phyloP scores from a whole-genome alignment of 768 basidiomycete species.

The Cystofilobasidium ferigula region DNA sequence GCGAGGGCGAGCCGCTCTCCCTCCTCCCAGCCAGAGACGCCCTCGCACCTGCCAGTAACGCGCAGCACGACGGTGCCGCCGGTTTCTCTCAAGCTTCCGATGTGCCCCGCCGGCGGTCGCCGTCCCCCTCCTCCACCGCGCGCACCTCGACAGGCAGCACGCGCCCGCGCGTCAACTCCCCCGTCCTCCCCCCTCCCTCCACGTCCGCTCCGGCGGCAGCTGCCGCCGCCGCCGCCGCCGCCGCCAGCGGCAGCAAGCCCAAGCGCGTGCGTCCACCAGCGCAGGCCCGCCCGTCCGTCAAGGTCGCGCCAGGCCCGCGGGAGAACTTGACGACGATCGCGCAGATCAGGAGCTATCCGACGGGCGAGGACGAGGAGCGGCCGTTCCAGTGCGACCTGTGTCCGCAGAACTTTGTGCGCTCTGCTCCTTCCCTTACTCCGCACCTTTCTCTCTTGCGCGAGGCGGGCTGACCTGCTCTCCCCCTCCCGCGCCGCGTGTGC shows the following conservation, averaged over 20 bases:
- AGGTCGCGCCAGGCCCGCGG: background rate
- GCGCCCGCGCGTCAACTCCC: too few relatives aligned
- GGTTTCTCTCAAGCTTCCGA: too few relatives aligned
- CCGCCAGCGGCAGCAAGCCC: background rate
- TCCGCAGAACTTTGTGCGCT: conserved; percentile 36
- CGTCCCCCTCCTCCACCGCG: too few relatives aligned
- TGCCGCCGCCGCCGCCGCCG: too few relatives aligned
- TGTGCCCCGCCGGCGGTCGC: too few relatives aligned
- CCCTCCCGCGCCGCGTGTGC: background rate
- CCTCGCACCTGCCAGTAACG: too few relatives aligned
- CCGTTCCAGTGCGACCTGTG: conserved; percentile 40
- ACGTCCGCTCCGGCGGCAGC: too few relatives aligned
- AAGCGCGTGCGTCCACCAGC: background rate
- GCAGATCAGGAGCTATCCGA: background rate
- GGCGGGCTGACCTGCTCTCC: background rate
- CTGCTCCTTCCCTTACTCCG: background rate
- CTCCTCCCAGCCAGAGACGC: too few relatives aligned
- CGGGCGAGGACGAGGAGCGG: conserved; percentile 28
- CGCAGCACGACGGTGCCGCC: too few relatives aligned
- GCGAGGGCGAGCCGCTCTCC: too few relatives aligned
- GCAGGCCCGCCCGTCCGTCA: background rate
- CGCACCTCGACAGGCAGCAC: too few relatives aligned
- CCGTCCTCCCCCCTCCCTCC: too few relatives aligned
- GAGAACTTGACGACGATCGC: background rate
- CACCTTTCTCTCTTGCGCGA: background rate